Evolutionary conservation across 768 basidiomycete genomes (phyloP), one percentile per base, ranked within the genome.

Genomic region (Calocera cornea): DNA sequence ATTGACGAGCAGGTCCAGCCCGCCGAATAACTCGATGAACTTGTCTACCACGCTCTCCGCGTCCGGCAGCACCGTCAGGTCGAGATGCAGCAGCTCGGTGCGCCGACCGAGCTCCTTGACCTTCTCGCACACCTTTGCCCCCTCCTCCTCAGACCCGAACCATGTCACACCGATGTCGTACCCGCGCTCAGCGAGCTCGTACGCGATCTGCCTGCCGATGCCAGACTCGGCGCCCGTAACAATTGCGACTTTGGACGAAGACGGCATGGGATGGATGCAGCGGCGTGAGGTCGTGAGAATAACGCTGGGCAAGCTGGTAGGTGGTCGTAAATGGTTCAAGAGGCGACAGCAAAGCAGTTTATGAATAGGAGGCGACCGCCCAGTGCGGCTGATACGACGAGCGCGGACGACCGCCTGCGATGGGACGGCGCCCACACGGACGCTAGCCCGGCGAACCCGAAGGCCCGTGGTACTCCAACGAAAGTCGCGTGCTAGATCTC

Each of bases 171-270:
- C 54, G 31, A 60, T 33, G 22, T 60, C 54, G 31, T 60, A 60
- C 19, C 54, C 54, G 16, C 54, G 54, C 54, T 71, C 65, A 10
- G 75, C 75, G 24, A 76, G 71, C 2, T 71, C 69, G 3, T 72
- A 36, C 8, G 74, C 74, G 16, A 74, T 72, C n/a, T 68, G 72
- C 16, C 68, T 69, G 24, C 75, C 75, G 27, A 75, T 75, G 24
- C 75, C 75, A 33, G 70, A 70, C 3, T 72, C 70, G 0, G 74
- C 70, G 17, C 74, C 74, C 10, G 73, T 74, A 22, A 76, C 72
- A 22, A 76, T 64, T 11, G 75, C 75, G 33, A 74, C 69, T n/a
- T 70, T 66, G 47, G 64, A 33, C n/a, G 17, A 2, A 34, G 66
- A 63, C 22, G 41, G 38, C n/a, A 54, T 60, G 11, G 54, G 14